Evolutionary conservation across 345 rosid species (phyloP), one percentile per base, ranked within the genome.

Genomic region (Eucalyptus sideroxylon): DNA sequence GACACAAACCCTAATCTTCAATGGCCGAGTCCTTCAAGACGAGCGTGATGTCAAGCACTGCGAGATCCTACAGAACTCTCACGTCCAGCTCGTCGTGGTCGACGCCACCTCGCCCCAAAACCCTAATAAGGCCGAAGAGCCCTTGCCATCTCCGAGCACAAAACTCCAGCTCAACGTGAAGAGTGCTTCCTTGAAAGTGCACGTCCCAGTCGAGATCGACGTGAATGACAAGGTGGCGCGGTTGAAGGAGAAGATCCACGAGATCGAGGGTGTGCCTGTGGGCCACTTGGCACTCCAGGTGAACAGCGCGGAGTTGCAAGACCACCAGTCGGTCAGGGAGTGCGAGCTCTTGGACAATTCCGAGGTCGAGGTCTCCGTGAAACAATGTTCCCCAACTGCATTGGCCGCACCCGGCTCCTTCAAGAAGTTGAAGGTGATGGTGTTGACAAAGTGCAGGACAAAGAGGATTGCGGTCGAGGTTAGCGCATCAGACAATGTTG

Each of bases 381-480:
- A 40, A 24, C 42, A 88, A 45, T 37, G 40, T 50, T 49, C 65
- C 56, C 88, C n/a, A 8, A 53, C 88, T 1, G 9, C 37, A 87
- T 13, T 89, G 59, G 90, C 65, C 21, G 21, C 24, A 1, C 44
- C 77, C 51, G 30, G 30, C 19, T 86, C 90, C 37, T 13, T 77
- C 3, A 96, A 92, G 93, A 97, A 93, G 92, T 53, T 95, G 93
- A 96, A 89, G 90, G 44, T 97, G 89, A 91, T 94, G 95, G 96
- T 93, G 90, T 42, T 91, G 92, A 77, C 95, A 1, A 95, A 91
- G 88, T 91, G 95, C 37, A 95, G 95, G 92, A 94, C 93, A 1
- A 94, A 86, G 93, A 96, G 86, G 93, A 94, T 95, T 40, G 95
- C 96, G 5, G 93, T 96, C 53, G 96, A 95, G 65, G 92, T 97